Evolutionary conservation across 1,284 basidiomycete genomes (phyloP).

Genomic region (Thelephora terrestris): DNA sequence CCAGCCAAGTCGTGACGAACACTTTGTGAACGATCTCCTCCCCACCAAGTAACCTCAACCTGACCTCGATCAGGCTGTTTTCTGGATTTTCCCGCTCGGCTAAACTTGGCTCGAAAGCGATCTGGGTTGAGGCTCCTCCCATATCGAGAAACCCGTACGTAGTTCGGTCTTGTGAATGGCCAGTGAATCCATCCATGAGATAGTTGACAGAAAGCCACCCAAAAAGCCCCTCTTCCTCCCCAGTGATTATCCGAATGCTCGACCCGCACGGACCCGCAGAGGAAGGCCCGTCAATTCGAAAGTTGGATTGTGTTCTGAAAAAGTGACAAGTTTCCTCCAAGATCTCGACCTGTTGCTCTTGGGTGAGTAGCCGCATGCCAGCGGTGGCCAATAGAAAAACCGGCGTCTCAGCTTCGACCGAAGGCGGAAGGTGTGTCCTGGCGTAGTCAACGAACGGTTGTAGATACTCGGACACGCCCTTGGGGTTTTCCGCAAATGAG

Average conservation of each 20-base stretch:
- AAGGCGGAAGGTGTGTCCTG: slow-evolving; percentile 74
- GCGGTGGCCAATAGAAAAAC: slow-evolving; percentile 94
- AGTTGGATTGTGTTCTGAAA: slow-evolving; percentile 64
- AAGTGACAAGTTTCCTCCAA: slow-evolving; percentile 72
- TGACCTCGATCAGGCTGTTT: slow-evolving; percentile 66
- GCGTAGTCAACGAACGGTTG: slow-evolving; percentile 81
- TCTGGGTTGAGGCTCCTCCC: slow-evolving; percentile 98
- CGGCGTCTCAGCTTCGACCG: slow-evolving; percentile 75
- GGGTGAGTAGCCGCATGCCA: slow-evolving; percentile 86
- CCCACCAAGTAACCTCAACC: slow-evolving; percentile 75
- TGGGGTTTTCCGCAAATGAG: slow-evolving; percentile 62
- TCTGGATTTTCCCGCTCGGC: slow-evolving; percentile 44
- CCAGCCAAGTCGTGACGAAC: slow-evolving; percentile 97
- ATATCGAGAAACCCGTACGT: slow-evolving; percentile 99
- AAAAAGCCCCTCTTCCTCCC: slow-evolving; percentile 96
- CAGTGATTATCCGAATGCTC: slow-evolving; percentile 90
- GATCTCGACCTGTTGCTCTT: slow-evolving; percentile 61
- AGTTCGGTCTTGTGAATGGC: slow-evolving; percentile 47
- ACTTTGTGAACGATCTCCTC: slow-evolving; percentile 85
- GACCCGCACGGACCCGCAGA: slow-evolving; percentile 72
- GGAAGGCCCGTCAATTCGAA: slow-evolving; percentile 58
- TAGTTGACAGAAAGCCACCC: slow-evolving; percentile 99
- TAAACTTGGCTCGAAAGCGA: slow-evolving; percentile 81
- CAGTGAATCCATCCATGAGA: slow-evolving; percentile 93
- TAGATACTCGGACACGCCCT: slow-evolving; percentile 68